These are phyloP conservation scores for Antonospora locustae DNA, from an alignment of 371 early-diverging fungal species.

Conservation along the genomic window DNA sequence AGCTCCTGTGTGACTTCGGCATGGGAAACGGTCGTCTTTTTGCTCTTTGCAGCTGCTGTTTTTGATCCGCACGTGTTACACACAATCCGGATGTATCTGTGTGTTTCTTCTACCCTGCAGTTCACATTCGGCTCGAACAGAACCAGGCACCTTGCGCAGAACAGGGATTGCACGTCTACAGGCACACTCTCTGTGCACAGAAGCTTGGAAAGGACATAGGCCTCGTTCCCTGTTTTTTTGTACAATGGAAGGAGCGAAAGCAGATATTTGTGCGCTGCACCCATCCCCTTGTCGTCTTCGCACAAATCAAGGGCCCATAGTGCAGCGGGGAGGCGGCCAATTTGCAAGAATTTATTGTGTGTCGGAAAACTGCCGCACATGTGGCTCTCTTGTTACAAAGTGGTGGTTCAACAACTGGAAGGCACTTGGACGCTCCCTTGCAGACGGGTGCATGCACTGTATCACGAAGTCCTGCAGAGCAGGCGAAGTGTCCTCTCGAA, in stretches of 20 bases:
- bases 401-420: constrained; percentile 47
- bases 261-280: constrained; percentile 4
- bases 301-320: neutral
- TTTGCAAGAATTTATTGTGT: neutral
- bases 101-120: neutral
- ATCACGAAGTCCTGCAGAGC: constrained; percentile 49
- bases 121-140: constrained; percentile 19
- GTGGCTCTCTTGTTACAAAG: constrained; percentile 36
- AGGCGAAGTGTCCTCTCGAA: constrained; percentile 29
- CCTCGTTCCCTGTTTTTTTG: constrained; percentile 4
- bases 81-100: neutral
- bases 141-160: constrained; percentile 7
- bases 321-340: neutral
- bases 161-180: neutral
- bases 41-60: too few species aligned
- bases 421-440: constrained; percentile 43
- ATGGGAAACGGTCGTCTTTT: too few species aligned
- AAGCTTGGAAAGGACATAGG: constrained; percentile 6
- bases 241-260: constrained; percentile 2
- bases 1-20: too few species aligned
- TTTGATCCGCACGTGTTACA: constrained; percentile 6
- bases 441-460: constrained; percentile 40
- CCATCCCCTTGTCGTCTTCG: neutral
- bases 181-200: neutral
- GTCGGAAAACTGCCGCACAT: neutral